Evolutionary conservation across 805 yeast genomes (phyloP), one percentile per base, ranked within the genome.

Genomic region (Wickerhamiella bombiphila): DNA sequence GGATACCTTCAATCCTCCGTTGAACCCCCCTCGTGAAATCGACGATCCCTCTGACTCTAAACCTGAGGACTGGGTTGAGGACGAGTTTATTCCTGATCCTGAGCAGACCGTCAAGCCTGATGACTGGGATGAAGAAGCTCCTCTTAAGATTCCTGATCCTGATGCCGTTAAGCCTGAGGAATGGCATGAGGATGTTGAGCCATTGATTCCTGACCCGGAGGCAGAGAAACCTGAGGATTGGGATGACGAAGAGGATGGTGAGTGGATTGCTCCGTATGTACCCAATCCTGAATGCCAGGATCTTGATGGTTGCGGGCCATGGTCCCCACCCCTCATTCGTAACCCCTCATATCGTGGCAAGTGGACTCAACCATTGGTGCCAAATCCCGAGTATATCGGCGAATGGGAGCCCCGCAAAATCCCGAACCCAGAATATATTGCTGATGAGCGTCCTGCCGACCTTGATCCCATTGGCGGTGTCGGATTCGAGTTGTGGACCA

Each of bases 231-330:
- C 94, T 15, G 77, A 64, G 32, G 76, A 69, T 51, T 85, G 95
- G 95, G 80, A 80, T 53, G 94, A 81, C 30, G 86, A 76, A 47
- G 86, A 79, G 54, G 94, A 83, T 54, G 95, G 94, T 4, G 76
- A 68, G 50, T 86, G 93, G 93, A 50, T 63, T 31, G 77, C 85
- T 2, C 85, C 88, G 19, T 56, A 64, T 34, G 64, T 83, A 34
- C 62, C 61, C 32, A 85, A 85, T 55, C 94, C 95, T 8, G 72
- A 63, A 41, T 85, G 96, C 58, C 64, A 60, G 22, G 49, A 52
- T 11, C 47, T 57, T 22, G 68, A 65, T 37, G 93, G 93, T 4
- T 85, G 96, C 58, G 95, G 95, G 31, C 60, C 65, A 44, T 86
- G 93, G 94, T 57, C 57, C 35, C 69, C 81, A 5, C 88, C 83